These are phyloP conservation scores for Yamadazyma laniorum DNA, from an alignment of 805 yeast genomes.

Conservation along the genomic window DNA sequence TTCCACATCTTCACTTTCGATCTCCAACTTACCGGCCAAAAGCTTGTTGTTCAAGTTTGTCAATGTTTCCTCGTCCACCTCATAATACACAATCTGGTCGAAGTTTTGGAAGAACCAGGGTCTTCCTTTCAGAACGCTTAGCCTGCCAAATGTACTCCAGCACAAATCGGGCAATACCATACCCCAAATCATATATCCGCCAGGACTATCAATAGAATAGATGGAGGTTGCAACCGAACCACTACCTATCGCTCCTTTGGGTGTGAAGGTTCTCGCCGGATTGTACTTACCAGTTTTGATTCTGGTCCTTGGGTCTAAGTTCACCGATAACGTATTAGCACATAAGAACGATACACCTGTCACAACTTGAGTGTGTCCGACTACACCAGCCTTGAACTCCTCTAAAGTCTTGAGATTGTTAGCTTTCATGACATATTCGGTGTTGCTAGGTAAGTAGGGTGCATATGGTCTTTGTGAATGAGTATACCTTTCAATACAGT, in stretches of 20 bases:
- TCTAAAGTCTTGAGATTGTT: slow-evolving; percentile 73
- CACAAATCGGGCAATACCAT: slow-evolving; percentile 68
- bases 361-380: slow-evolving; percentile 84
- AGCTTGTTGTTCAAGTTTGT: slow-evolving; percentile 24
- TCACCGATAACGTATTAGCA: slow-evolving; percentile 98
- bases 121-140: slow-evolving; percentile 14
- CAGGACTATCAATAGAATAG: slow-evolving; percentile 96
- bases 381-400: slow-evolving; percentile 77
- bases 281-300: slow-evolving; percentile 90
- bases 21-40: slow-evolving; percentile 24
- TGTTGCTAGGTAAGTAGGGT: slow-evolving; percentile 97
- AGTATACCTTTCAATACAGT: slow-evolving; percentile 84
- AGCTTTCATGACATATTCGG: slow-evolving; percentile 86
- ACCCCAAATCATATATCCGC: slow-evolving; percentile 80
- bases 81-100: slow-evolving; percentile 34
- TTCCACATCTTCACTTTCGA: slow-evolving; percentile 24
- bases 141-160: slow-evolving; percentile 33
- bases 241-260: slow-evolving; percentile 95
- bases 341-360: slow-evolving; percentile 96
- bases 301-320: slow-evolving; percentile 94
- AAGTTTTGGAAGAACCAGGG: slow-evolving; percentile 34
- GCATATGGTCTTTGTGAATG: slow-evolving; percentile 94
- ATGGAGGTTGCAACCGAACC: slow-evolving; percentile 99
- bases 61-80: slow-evolving; percentile 40
- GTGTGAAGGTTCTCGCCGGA: slow-evolving; percentile 94